Evolutionary conservation across 2,329 filamentous ascomycete genomes (phyloP), one percentile per base, ranked within the genome.

Genomic region (Fusarium subtropicale): DNA sequence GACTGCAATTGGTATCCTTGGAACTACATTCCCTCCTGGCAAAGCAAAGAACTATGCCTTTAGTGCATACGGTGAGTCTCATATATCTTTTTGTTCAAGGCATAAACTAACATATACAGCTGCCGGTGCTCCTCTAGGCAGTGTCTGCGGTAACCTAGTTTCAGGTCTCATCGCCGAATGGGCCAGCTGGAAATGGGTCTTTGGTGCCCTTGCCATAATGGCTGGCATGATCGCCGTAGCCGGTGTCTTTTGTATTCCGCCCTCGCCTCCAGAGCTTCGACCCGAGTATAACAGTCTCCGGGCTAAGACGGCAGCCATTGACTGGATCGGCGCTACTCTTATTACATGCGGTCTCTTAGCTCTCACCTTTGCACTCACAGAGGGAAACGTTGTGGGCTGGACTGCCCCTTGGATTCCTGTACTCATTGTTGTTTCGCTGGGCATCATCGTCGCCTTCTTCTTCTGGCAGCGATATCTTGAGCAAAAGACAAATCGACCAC

Each of bases 1-100:
- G 0, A 91, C 90, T 0, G 90, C 90, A 0, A 87, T 92, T 73
- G 90, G 90, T 1, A 92, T 92, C 39, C 77, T 92, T 4, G 90
- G 89, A 1, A 86, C 87, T 2, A 91, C 88, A 0, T 92, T 92
- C 56, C 86, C 86, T 2, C 89, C 89, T 0, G 88, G 90, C 0
- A 89, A 87, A 67, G 87, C 89, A 6, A 92, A 91, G 78, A 92
- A 91, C 71, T 91, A 91, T 74, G 89, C 90, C 2, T 92, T 92
- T 69, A 87, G 86, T 38, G 83, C 85, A 24, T 91, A 90, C 60
- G 84, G 84, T 85, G 74, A 58, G 79, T 56, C 20, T 44, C 7
- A 16, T 8, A 15, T 16, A 18, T 15, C n/a, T n/a, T 5, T 4
- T 11, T 16, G 7, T 3, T 7, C 11, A 28, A 16, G 22, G 9